These are phyloP conservation scores for Polytrichum commune DNA, from an alignment of 225 moss, liverwort and hornwort genomes.

Conservation along the genomic window DNA sequence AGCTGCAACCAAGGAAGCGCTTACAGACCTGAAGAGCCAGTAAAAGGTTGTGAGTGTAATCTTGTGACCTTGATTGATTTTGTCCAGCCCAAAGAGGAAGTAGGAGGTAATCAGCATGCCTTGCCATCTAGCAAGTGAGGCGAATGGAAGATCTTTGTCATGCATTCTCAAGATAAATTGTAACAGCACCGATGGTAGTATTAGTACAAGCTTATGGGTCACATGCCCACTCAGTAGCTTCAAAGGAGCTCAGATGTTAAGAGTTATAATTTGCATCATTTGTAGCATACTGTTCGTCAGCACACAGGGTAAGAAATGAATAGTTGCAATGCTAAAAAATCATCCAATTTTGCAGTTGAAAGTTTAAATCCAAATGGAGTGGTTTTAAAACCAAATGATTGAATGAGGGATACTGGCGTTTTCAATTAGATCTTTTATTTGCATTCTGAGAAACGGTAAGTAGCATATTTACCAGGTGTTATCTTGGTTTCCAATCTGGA, in stretches of 20 bases:
- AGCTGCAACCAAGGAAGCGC: slow-evolving; percentile 95
- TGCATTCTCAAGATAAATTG: slow-evolving; percentile 6
- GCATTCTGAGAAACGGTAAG: no score
- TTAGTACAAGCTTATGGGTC: slow-evolving; percentile 11
- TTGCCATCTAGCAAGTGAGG: slow-evolving; percentile 10
- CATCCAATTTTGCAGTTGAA: no score
- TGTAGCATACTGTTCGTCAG: slow-evolving; percentile 22
- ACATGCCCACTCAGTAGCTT: slow-evolving; percentile 12
- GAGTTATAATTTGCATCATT: slow-evolving; percentile 3
- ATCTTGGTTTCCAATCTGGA: no score
- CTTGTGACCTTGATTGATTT: not conserved
- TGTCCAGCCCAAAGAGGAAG: slow-evolving; percentile 8
- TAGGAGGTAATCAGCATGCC: slow-evolving; percentile 9
- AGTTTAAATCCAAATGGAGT: no score
- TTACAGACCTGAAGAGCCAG: slow-evolving; percentile 66
- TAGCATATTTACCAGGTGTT: no score
- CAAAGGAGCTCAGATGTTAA: slow-evolving; percentile 19
- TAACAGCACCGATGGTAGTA: slow-evolving; percentile 13
- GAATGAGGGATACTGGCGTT: no score
- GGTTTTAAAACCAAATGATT: no score
- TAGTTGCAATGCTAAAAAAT: no score
- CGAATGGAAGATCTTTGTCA: slow-evolving; percentile 5
- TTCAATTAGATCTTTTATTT: no score
- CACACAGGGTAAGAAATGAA: slow-evolving; percentile 1
- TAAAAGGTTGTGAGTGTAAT: slow-evolving; percentile 18